Evolutionary conservation across 257 asterid genomes (phyloP).

Genomic region (Cinchona pubescens): DNA sequence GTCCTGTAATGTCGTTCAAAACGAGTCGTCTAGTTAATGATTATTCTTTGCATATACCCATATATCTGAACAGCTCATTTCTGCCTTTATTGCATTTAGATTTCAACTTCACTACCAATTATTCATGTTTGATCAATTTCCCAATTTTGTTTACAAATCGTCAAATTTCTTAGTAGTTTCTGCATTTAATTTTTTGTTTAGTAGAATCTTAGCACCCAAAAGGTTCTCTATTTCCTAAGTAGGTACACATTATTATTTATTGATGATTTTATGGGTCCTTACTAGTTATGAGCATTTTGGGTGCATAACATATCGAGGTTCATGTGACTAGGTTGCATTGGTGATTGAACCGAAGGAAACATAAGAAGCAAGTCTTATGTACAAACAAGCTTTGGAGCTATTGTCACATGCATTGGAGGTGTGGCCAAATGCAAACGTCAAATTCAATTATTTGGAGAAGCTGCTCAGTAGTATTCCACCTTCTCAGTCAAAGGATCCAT

Average conservation of each 20-base stretch:
- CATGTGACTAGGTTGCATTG: slow-evolving; percentile 66
- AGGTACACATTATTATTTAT: background rate
- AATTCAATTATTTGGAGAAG: slow-evolving; percentile 96
- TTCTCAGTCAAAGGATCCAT: slow-evolving; percentile 98
- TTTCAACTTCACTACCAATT: background rate
- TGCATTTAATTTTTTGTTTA: background rate
- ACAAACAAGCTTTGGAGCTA: slow-evolving; percentile 96
- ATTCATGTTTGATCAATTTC: background rate
- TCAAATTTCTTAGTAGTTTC: background rate
- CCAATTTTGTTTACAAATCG: background rate
- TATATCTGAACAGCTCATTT: background rate
- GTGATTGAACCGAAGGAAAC: slow-evolving; percentile 98
- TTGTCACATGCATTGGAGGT: slow-evolving; percentile 96
- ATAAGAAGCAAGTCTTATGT: slow-evolving; percentile 97
- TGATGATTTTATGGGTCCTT: background rate
- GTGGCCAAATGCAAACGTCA: slow-evolving; percentile 99
- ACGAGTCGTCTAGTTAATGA: too few relatives aligned
- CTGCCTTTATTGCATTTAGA: background rate
- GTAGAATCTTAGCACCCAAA: background rate
- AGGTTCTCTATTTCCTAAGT: background rate
- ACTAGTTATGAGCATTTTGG: background rate
- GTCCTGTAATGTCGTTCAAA: too few relatives aligned
- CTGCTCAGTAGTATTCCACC: slow-evolving; percentile 89
- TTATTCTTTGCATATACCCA: too few relatives aligned
- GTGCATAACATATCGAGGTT: background rate